Evolutionary conservation across 768 basidiomycete species (phyloP).

Genomic region (Polyporus arcularius): DNA sequence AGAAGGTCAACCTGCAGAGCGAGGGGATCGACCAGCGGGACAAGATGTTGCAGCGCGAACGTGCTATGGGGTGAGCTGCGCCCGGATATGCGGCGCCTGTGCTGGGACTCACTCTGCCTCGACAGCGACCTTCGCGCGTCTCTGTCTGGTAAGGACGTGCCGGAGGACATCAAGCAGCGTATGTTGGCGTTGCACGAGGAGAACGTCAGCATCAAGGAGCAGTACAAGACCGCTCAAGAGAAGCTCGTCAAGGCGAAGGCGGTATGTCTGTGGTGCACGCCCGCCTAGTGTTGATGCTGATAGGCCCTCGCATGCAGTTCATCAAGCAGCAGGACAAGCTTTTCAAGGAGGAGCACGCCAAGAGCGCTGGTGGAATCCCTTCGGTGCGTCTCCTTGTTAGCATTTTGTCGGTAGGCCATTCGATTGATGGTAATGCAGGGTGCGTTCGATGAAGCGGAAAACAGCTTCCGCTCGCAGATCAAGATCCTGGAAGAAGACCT

Average conservation of each 20-base stretch:
- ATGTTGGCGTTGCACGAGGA: slow-evolving; percentile 79
- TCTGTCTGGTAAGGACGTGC: slow-evolving; percentile 74
- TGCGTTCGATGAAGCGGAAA: slow-evolving; percentile 73
- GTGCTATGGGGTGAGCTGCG: slow-evolving; percentile 70
- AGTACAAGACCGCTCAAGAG: slow-evolving; percentile 68
- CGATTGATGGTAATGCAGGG: slow-evolving; percentile 33
- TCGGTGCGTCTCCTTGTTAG: slow-evolving; percentile 40
- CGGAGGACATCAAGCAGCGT: slow-evolving; percentile 79
- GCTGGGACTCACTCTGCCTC: neutral
- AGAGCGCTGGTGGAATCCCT: slow-evolving; percentile 44
- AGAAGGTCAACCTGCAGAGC: slow-evolving; percentile 89
- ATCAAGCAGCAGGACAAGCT: slow-evolving; percentile 91
- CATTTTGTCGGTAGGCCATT: neutral
- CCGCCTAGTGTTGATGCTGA: neutral
- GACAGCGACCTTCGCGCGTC: slow-evolving; percentile 77
- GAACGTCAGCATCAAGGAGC: slow-evolving; percentile 68
- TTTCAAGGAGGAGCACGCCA: slow-evolving; percentile 78
- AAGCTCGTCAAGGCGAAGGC: slow-evolving; percentile 80
- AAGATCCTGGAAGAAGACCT: slow-evolving; percentile 37
- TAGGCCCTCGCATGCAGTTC: slow-evolving; percentile 51
- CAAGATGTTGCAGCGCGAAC: slow-evolving; percentile 81
- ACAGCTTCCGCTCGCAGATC: slow-evolving; percentile 33
- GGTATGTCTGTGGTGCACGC: slow-evolving; percentile 37
- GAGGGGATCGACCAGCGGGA: slow-evolving; percentile 91
- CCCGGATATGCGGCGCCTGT: too few relatives aligned